Conservation (phyloP, 208 protist genomes). For the Tritrichomonas musculus region DNA sequence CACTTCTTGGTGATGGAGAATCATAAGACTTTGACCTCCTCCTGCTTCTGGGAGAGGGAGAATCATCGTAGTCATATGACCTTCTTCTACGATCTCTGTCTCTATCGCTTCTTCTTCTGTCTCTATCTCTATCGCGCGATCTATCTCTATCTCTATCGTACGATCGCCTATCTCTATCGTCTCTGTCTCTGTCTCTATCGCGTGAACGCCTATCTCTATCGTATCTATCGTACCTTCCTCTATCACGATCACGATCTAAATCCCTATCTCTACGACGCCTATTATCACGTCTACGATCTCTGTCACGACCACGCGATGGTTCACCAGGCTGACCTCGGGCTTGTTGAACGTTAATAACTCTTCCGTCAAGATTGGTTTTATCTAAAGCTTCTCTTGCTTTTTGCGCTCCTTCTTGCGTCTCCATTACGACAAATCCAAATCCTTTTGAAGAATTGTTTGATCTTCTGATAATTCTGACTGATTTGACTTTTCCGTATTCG, state of each 20-base stretch:
- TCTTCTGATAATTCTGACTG: background rate
- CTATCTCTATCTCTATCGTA: no score
- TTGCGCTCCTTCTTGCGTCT: background rate
- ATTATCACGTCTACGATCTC: background rate
- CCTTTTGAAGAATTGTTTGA: background rate
- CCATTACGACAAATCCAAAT: background rate
- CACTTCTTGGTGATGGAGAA: no score
- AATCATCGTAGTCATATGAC: no score
- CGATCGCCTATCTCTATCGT: no score
- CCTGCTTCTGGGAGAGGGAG: no score
- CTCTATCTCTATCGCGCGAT: no score
- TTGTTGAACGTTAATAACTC: background rate
- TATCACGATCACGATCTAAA: background rate
- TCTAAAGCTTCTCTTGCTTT: background rate
- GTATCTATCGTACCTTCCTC: background rate
- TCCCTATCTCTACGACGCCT: background rate
- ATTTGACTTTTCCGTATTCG: background rate
- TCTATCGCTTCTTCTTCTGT: no score
- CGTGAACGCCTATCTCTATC: background rate
- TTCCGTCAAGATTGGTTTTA: background rate
- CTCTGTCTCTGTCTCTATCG: background rate
- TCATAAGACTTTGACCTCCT: no score
- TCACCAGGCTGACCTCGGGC: background rate
- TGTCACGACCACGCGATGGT: background rate
- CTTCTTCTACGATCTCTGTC: no score